Evolutionary conservation across 2,329 filamentous ascomycete species (phyloP), one percentile per base, ranked within the genome.

Genomic region (Aspergillus brunneoviolaceus): DNA sequence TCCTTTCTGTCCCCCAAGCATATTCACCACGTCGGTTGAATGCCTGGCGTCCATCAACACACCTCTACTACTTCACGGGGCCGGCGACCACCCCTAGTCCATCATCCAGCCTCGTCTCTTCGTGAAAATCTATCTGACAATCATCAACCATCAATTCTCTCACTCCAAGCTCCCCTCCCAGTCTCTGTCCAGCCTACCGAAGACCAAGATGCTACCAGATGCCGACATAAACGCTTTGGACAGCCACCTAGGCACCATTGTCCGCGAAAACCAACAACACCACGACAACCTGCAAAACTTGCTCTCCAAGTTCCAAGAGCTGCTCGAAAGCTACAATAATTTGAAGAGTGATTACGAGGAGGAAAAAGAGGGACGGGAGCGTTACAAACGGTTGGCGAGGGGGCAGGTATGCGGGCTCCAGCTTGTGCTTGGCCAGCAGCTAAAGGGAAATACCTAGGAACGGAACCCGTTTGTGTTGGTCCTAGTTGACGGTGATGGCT

Each of bases 401-500:
- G 77, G 76, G 12, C 75, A 80, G 64, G 80, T 72, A 69, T 25
- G 66, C 31, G 52, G 14, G n/a, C 21, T 49, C 45, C 19, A 27
- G 48, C 27, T 35, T 33, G 33, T 21, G 5, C 5, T 25, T 39
- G 45, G 48, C 14, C 19, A 33, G 47, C 49, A 49, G 59, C 57
- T 61, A 33, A 67, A 51, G 31, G 51, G 39, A 16, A 45, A 21
- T 9, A 60, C 67, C 29, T 68, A 79, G 67, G 75, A 84, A 25
- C 80, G 82, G 21, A 84, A 84, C 61, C 81, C 85, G 0, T 88
- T 87, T 64, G 84, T 85, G 1, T 76, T 88, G 2, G 81, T 88
- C 6, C 74, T 89, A 0, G 74, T 89, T 12, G 86, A 89, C 59
- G 86, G 85, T 21, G 85, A 89, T 70, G 84, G 83, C 51, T 87